Conservation (phyloP, 768 basidiomycete genomes). For the Rhodotorula graminis region DNA sequence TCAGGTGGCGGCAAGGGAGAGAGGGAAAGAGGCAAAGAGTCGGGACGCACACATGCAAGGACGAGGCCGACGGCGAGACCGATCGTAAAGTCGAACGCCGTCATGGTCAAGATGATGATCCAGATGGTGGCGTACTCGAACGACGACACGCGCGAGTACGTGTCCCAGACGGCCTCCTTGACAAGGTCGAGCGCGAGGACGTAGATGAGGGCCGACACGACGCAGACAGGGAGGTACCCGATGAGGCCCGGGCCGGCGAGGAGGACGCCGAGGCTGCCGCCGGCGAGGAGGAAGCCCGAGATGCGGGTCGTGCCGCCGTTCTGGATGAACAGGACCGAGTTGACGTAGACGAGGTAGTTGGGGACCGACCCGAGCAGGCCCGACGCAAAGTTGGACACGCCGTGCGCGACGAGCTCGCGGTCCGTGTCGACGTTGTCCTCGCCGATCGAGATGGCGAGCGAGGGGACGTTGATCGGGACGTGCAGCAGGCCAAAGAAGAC, state of each 20-base stretch:
- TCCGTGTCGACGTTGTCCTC: slow-evolving; percentile 82
- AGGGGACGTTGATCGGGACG: slow-evolving; percentile 86
- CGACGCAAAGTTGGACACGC: slow-evolving; percentile 68
- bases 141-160: slow-evolving; percentile 75
- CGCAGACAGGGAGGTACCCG: slow-evolving; percentile 61
- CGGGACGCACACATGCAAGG: slow-evolving; percentile 61
- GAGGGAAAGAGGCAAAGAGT: slow-evolving; percentile 45
- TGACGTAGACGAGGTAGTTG: slow-evolving; percentile 41
- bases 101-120: slow-evolving; percentile 67
- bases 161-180: slow-evolving; percentile 96
- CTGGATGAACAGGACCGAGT: slow-evolving; percentile 68
- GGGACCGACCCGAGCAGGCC: neutral
- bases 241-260: slow-evolving; percentile 83
- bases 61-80: slow-evolving; percentile 89
- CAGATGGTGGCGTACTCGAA: slow-evolving; percentile 53
- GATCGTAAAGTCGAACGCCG: slow-evolving; percentile 84
- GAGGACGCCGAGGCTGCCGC: slow-evolving; percentile 64
- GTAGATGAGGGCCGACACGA: slow-evolving; percentile 62
- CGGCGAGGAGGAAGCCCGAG: slow-evolving; percentile 77
- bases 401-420: slow-evolving; percentile 86
- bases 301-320: slow-evolving; percentile 81
- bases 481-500: slow-evolving; percentile 52
- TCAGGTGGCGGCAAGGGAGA: slow-evolving; percentile 43
- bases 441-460: slow-evolving; percentile 79
- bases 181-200: slow-evolving; percentile 89